A percentile compares a stretch with the other conserved stretches of the same genome.
Evolutionary conservation across 495 filamentous ascomycete genomes (phyloP).

Genomic region (Aspergillus heteromorphus): DNA sequence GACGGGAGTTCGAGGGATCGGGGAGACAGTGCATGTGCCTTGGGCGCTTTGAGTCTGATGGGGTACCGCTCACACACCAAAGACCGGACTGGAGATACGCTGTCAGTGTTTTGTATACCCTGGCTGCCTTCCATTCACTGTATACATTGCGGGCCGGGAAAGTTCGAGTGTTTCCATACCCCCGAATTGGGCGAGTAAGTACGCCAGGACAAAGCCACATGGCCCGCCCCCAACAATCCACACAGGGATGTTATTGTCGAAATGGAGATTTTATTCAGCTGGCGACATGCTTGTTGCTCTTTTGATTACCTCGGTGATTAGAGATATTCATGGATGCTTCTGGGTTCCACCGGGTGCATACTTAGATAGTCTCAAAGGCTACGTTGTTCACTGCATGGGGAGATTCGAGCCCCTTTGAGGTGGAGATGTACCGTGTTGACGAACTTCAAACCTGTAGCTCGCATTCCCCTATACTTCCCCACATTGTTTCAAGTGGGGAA

Average conservation of each 20-base stretch:
- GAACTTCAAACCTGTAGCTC: no score
- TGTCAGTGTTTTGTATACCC: background rate
- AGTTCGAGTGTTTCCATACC: background rate
- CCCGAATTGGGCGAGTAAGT: conserved; percentile 21
- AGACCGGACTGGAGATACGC: conserved; percentile 12
- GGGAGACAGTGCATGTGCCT: conserved; percentile 26
- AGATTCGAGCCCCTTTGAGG: no score
- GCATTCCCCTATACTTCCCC: no score
- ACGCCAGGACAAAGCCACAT: conserved; percentile 23
- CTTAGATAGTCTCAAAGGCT: no score
- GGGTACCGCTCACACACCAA: conserved; percentile 24
- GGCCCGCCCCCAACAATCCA: conserved; percentile 35
- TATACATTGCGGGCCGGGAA: no score
- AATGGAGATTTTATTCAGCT: background rate
- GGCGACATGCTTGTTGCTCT: background rate
- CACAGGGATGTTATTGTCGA: conserved; percentile 18
- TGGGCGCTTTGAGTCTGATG: conserved; percentile 21
- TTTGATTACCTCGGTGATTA: background rate
- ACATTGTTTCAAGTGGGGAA: no score
- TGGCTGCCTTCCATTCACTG: background rate
- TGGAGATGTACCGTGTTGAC: no score
- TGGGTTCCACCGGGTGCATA: background rate
- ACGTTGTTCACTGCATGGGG: no score
- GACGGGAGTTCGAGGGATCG: conserved; percentile 26
- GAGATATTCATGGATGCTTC: background rate